phyloP scores from a whole-genome alignment of 2,329 filamentous ascomycete species.

The Ascochyta clinopodiicola region DNA sequence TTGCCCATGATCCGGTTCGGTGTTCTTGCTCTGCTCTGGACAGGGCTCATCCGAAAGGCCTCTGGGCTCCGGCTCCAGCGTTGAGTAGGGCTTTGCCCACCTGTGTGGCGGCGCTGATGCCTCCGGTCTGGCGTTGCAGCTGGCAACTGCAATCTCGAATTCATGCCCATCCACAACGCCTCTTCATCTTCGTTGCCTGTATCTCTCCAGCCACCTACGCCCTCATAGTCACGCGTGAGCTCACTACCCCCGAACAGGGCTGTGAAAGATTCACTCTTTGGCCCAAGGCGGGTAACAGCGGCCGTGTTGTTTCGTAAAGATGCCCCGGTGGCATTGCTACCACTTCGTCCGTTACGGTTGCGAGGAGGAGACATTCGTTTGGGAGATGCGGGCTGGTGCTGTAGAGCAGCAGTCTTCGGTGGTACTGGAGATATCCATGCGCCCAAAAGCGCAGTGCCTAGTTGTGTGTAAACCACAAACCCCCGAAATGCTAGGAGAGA shows the following conservation, averaged over 20 bases:
- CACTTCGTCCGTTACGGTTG: constrained; percentile 34
- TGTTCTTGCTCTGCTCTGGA: constrained; percentile 46
- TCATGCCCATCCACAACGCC: constrained; percentile 54
- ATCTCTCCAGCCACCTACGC: constrained; percentile 52
- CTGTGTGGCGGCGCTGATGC: constrained; percentile 44
- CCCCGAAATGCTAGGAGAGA: constrained; percentile 49
- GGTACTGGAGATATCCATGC: constrained; percentile 43
- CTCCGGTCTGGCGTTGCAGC: constrained; percentile 34
- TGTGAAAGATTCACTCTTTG: constrained; percentile 45
- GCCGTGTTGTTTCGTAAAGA: constrained; percentile 30
- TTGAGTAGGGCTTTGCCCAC: constrained; percentile 36
- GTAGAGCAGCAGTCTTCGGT: constrained; percentile 17
- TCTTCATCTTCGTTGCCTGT: constrained; percentile 50
- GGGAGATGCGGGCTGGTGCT: constrained; percentile 16
- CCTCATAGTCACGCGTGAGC: constrained; percentile 51
- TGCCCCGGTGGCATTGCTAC: constrained; percentile 25
- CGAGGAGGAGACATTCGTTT: constrained; percentile 34
- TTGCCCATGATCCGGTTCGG: constrained; percentile 31
- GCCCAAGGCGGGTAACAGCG: constrained; percentile 24
- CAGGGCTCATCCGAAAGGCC: constrained; percentile 47
- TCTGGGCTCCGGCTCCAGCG: constrained; percentile 43
- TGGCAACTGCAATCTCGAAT: constrained; percentile 51
- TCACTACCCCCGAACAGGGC: constrained; percentile 43
- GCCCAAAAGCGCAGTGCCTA: constrained; percentile 49
- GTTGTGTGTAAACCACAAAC: constrained; percentile 52